A percentile compares a stretch with the other conserved stretches of the same genome.
phyloP scores from a whole-genome alignment of 1,284 basidiomycete species.

The Sanghuangporus sanghuang region DNA sequence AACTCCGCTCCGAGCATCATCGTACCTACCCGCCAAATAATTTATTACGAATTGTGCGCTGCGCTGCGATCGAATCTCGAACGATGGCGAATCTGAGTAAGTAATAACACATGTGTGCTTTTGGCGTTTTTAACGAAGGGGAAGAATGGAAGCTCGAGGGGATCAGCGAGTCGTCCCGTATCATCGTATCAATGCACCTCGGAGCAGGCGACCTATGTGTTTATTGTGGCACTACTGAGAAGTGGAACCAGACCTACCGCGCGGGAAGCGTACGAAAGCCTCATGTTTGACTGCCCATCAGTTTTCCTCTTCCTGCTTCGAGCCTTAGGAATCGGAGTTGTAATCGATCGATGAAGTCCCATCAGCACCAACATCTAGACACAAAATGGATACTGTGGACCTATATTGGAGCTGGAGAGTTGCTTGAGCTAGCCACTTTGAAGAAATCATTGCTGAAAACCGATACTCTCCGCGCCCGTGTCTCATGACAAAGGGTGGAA shows the following conservation, averaged over 20 bases:
- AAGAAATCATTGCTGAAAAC: not conserved
- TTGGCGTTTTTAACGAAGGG: not conserved
- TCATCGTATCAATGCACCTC: constrained; percentile 2
- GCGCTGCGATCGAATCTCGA: not conserved
- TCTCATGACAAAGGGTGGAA: not conserved
- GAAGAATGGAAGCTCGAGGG: not conserved
- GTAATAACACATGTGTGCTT: not conserved
- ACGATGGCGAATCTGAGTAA: not conserved
- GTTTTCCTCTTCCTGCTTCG: not conserved
- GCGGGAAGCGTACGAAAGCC: not conserved
- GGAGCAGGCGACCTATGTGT: not conserved
- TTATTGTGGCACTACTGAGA: not conserved
- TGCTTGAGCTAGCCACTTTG: not conserved
- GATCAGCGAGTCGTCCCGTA: not conserved
- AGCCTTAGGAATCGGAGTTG: not conserved
- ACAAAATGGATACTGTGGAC: not conserved
- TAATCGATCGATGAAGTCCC: not conserved
- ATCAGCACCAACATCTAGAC: not conserved
- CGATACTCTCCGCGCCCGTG: not conserved
- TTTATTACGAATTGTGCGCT: not conserved
- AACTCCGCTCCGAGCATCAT: not conserved
- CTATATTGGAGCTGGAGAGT: not conserved
- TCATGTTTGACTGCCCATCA: not conserved
- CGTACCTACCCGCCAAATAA: not conserved
- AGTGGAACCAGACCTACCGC: not conserved